Conservation (phyloP, 2,329 filamentous ascomycete genomes). For the Talaromyces islandicus region DNA sequence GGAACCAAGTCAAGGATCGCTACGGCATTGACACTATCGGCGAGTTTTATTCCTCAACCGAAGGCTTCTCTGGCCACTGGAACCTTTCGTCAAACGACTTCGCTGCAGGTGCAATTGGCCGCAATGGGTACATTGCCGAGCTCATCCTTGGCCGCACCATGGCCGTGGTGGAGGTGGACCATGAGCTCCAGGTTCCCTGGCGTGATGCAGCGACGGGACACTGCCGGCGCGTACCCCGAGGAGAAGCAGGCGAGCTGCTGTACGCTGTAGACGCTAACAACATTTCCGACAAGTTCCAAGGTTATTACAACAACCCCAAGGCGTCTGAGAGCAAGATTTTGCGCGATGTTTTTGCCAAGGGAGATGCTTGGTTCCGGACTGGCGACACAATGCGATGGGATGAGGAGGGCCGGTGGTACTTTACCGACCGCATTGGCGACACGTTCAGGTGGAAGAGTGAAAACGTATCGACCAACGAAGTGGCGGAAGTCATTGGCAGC, state of each 20-base stretch:
- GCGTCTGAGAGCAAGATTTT: conserved; percentile 71
- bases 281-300: conserved; percentile 63
- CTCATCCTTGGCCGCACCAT: conserved; percentile 47
- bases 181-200: conserved; percentile 60
- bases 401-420: conserved; percentile 65
- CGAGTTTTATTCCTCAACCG: conserved; percentile 78
- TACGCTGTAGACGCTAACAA: conserved; percentile 63
- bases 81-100: conserved; percentile 70
- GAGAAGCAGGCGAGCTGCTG: conserved; percentile 69
- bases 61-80: conserved; percentile 63
- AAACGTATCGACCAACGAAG: conserved; percentile 77
- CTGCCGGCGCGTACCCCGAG: conserved; percentile 53
- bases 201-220: conserved; percentile 65
- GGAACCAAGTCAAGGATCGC: conserved; percentile 74
- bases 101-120: conserved; percentile 70
- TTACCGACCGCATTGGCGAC: conserved; percentile 61
- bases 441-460: conserved; percentile 62
- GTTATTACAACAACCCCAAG: conserved; percentile 69
- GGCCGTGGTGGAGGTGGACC: conserved; percentile 65
- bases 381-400: conserved; percentile 77
- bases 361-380: conserved; percentile 76
- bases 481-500: conserved; percentile 65
- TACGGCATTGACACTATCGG: conserved; percentile 68
- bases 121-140: conserved; percentile 58
- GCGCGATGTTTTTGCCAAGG: conserved; percentile 64